Base-by-base conservation (phyloP, 148 eudicot species). In the Rhododendron henanense region DNA sequence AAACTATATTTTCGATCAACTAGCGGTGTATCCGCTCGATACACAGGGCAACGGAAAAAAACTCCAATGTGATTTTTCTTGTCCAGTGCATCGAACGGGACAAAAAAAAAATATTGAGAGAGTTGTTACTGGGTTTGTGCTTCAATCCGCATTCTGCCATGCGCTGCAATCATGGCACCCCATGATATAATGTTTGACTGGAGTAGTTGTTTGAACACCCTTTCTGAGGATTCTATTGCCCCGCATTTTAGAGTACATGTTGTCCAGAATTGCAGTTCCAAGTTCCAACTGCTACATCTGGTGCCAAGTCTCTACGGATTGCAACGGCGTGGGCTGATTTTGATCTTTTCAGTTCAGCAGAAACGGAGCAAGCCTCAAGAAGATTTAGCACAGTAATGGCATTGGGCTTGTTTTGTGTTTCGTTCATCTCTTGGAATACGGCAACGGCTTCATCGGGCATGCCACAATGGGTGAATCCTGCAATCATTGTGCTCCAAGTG, bases 321-420 rank as follows among this genome's bases (percentile, higher is more conserved):
- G 93, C 95, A 84, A 93, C 91, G 79, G 93, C 92, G 28, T 94
- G 99, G 15, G 90, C 95, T 90, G 90, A 92, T 83, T 91, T 93
- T 55, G 92, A 90, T 82, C 85, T 88, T 78, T 86, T 87, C 59
- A 93, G 89, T 84, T 96, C 96, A 44, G 98, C 87, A 25, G 86
- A 90, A 78, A 90, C 85, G n/a, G 91, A 85, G 48, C 98, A 94
- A 31, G 99, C 99, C 90, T 94, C 98, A 10, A 93, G 79, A 16
- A 94, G 93, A 88, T 91, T 96, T 84, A 94, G 85, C 63, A 91
- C 37, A 48, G 95, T 90, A 33, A 94, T 87, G 28, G 81, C 73
- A 55, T 95, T 95, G 15, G 87, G 87, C 65, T 75, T 87, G 79
- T 89, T 87, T 59, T 85, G 84, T 23, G 86, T 47, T 55, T 78